phyloP scores from a whole-genome alignment of 192 early-diverging fungal genomes.

The Gaertneriomyces sp. region DNA sequence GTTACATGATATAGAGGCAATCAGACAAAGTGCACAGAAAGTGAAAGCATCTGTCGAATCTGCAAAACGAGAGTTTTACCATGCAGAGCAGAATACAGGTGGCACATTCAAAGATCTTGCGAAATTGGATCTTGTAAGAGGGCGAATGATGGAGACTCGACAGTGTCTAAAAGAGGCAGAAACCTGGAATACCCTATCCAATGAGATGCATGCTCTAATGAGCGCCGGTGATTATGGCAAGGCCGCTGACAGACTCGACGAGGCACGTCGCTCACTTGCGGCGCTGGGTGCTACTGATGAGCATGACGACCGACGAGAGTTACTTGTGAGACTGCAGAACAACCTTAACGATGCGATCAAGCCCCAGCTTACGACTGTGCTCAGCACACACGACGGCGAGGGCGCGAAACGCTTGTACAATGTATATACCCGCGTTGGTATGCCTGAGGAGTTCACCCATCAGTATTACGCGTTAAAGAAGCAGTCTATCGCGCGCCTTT shows the following conservation, averaged over 20 bases:
- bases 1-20: slow-evolving; percentile 58
- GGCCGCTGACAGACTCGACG: slow-evolving; percentile 57
- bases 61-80: slow-evolving; percentile 47
- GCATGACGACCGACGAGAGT: slow-evolving; percentile 55
- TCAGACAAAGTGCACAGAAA: slow-evolving; percentile 49
- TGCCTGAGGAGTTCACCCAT: slow-evolving; percentile 54
- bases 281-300: slow-evolving; percentile 67
- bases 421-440: slow-evolving; percentile 60
- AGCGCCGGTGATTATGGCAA: slow-evolving; percentile 57
- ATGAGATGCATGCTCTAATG: slow-evolving; percentile 67
- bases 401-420: slow-evolving; percentile 46
- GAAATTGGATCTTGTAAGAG: slow-evolving; percentile 61
- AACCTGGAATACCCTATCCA: slow-evolving; percentile 72
- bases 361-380: slow-evolving; percentile 47
- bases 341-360: slow-evolving; percentile 55
- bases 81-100: slow-evolving; percentile 35
- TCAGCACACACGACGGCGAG: slow-evolving; percentile 57
- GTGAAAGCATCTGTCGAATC: slow-evolving; percentile 44
- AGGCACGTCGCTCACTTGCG: slow-evolving; percentile 61
- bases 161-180: slow-evolving; percentile 68
- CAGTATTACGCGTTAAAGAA: slow-evolving; percentile 54
- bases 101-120: slow-evolving; percentile 58
- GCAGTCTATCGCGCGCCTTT: slow-evolving; percentile 43
- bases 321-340: slow-evolving; percentile 57
- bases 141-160: slow-evolving; percentile 63